These are phyloP conservation scores for Leishmania braziliensis DNA, from an alignment of 208 protist genomes.

Conservation along the genomic window DNA sequence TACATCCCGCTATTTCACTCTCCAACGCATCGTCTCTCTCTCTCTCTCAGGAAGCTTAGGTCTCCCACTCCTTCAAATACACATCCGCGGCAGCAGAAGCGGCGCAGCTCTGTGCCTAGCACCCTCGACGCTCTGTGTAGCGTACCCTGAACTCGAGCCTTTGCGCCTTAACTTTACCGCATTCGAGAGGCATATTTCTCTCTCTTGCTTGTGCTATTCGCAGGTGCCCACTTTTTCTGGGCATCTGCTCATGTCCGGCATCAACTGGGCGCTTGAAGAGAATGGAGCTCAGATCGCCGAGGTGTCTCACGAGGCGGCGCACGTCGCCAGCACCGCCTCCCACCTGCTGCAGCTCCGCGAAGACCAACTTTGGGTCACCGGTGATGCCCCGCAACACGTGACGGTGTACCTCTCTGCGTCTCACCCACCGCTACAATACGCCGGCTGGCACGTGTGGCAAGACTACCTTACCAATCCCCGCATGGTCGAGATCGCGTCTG, in stretches of 20 bases:
- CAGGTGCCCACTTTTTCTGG: not conserved
- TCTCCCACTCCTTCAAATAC: not conserved
- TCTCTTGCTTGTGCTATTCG: not conserved
- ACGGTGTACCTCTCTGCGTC: slow-evolving; percentile 43
- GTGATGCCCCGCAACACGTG: slow-evolving; percentile 80
- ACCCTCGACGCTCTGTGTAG: not conserved
- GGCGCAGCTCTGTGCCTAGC: not conserved
- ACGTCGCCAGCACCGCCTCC: slow-evolving; percentile 56
- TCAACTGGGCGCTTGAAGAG: slow-evolving; percentile 66
- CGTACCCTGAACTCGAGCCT: not conserved
- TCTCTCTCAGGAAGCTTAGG: not conserved
- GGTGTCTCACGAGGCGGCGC: slow-evolving; percentile 67
- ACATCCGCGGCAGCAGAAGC: not conserved
- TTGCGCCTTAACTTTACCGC: not conserved
- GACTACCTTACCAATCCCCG: slow-evolving; percentile 87
- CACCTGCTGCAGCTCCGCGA: slow-evolving; percentile 73
- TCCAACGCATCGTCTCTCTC: not conserved
- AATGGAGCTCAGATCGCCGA: slow-evolving; percentile 67
- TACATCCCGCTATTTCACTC: not conserved
- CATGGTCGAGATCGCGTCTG: slow-evolving; percentile 74
- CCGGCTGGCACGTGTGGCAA: slow-evolving; percentile 88
- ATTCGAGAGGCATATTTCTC: not conserved
- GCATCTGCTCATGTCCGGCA: slow-evolving; percentile 33
- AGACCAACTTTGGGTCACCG: slow-evolving; percentile 82
- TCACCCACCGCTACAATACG: slow-evolving; percentile 77